Evolutionary conservation across 768 basidiomycete species (phyloP).

Genomic region (Saitozyma sp.): DNA sequence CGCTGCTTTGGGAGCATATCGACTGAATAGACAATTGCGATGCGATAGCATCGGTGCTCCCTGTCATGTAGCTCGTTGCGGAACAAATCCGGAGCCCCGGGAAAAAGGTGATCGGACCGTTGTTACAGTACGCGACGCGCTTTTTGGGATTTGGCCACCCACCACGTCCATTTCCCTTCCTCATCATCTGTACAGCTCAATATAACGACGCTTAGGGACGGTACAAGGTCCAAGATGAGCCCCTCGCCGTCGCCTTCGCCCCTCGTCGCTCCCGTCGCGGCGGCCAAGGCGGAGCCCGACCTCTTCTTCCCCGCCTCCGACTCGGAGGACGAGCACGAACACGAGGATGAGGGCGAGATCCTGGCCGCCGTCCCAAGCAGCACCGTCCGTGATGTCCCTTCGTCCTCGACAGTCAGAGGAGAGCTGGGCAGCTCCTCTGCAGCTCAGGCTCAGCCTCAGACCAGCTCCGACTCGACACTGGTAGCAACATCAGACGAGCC

Average conservation of each 20-base stretch:
- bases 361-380: not conserved
- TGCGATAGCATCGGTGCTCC: too few relatives aligned
- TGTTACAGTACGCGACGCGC: too few relatives aligned
- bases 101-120: too few relatives aligned
- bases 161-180: not conserved
- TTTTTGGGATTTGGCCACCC: too few relatives aligned
- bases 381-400: not conserved
- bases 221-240: not conserved
- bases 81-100: too few relatives aligned
- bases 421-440: too few relatives aligned
- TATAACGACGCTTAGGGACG: too few relatives aligned
- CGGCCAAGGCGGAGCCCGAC: conserved; percentile 35
- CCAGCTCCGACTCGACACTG: too few relatives aligned
- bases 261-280: not conserved
- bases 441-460: too few relatives aligned
- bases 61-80: too few relatives aligned
- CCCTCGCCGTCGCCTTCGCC: conserved; percentile 3
- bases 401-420: not conserved
- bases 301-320: conserved; percentile 44
- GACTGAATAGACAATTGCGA: too few relatives aligned
- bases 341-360: not conserved
- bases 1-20: too few relatives aligned
- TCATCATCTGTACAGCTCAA: not conserved
- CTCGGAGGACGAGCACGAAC: conserved; percentile 36
- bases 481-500: not conserved